phyloP scores from a whole-genome alignment of 345 rosid species.

The Syzygium grande region DNA sequence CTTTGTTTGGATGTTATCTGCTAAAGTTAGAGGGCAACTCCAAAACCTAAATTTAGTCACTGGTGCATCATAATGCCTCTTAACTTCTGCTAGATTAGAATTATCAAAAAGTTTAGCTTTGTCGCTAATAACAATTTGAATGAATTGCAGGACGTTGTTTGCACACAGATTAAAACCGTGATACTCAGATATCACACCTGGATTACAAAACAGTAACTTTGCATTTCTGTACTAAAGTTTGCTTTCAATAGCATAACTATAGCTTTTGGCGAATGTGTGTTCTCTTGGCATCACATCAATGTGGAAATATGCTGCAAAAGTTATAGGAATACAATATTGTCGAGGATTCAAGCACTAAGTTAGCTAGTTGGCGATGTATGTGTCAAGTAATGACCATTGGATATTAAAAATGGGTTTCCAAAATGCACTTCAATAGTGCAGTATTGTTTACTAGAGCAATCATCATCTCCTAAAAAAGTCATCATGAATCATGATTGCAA shows the following conservation, averaged over 20 bases:
- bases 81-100: not conserved
- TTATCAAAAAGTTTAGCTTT: not conserved
- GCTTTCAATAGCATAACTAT: not conserved
- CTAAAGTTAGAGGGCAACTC: not conserved
- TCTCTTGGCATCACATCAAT: not conserved
- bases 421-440: not conserved
- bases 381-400: not conserved
- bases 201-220: not conserved
- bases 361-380: rapidly evolving
- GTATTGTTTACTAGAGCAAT: not conserved
- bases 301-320: not conserved
- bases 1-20: not conserved
- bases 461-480: not conserved
- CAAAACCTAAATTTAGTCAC: not conserved
- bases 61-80: not conserved
- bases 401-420: not conserved
- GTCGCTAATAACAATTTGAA: not conserved
- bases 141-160: not conserved
- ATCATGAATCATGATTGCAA: not conserved
- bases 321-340: not conserved
- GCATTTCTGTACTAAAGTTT: not conserved
- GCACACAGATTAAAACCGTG: not conserved
- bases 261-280: not conserved
- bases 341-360: not conserved
- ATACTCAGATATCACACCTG: not conserved